These are phyloP conservation scores for Thermoascus crustaceus DNA, from an alignment of 2,329 filamentous ascomycete genomes.

Conservation along the genomic window DNA sequence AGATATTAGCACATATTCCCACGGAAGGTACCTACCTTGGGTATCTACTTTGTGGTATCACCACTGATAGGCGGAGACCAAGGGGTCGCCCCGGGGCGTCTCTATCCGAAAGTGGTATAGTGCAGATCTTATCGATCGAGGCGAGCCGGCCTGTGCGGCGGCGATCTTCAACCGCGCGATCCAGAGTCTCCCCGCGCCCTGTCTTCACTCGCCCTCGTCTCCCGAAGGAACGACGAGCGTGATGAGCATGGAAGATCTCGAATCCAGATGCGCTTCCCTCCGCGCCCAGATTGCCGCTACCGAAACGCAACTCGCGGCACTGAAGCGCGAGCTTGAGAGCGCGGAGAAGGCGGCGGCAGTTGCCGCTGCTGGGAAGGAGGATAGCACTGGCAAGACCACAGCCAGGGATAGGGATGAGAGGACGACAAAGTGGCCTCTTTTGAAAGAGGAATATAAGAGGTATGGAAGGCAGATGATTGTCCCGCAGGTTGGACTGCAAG, in stretches of 20 bases:
- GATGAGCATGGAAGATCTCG: slow-evolving; percentile 16
- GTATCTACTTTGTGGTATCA: too few species aligned
- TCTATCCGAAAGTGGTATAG: too few species aligned
- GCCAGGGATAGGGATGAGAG: slow-evolving; percentile 1
- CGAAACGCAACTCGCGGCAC: slow-evolving; percentile 25
- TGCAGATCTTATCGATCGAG: neutral
- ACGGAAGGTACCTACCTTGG: too few species aligned
- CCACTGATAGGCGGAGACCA: too few species aligned
- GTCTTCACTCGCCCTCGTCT: neutral
- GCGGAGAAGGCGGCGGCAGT: slow-evolving; percentile 20
- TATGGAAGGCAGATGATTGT: slow-evolving; percentile 91
- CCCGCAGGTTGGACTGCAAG: slow-evolving; percentile 67
- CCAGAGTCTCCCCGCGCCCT: neutral
- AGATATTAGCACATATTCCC: too few species aligned
- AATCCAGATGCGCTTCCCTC: slow-evolving; percentile 24
- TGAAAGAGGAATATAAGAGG: slow-evolving; percentile 66
- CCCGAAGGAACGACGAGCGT: neutral
- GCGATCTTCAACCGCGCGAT: neutral
- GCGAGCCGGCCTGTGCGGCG: too few species aligned
- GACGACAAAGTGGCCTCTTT: slow-evolving; percentile 56
- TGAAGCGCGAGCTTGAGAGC: slow-evolving; percentile 29
- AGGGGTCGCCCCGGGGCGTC: too few species aligned
- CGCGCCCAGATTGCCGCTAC: slow-evolving; percentile 30
- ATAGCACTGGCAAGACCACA: neutral
- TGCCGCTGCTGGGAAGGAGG: slow-evolving; percentile 7